Percentiles rank a stretch among this genome's conserved stretches.
Evolutionary conservation across 202 grass and related monocot species (phyloP).

Genomic region (Zoysia matrella): DNA sequence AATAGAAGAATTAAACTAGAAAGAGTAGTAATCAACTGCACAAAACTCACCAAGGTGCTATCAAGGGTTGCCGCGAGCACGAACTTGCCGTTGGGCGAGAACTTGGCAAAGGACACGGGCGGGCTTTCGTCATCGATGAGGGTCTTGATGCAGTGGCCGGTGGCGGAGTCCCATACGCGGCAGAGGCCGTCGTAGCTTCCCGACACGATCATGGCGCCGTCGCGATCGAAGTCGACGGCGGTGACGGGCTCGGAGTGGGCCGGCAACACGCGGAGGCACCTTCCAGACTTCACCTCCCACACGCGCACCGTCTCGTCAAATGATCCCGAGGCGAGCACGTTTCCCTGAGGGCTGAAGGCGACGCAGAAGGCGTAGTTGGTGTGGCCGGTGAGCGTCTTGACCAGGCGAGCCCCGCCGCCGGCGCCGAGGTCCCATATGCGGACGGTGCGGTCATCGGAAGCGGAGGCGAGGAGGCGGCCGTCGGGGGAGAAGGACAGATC

Average conservation of each 20-base stretch:
- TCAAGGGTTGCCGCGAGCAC: conserved; percentile 91
- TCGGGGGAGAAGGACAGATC: conserved; percentile 89
- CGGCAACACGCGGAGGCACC: conserved; percentile 80
- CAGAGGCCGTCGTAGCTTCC: conserved; percentile 93
- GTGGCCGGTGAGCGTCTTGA: conserved; percentile 83
- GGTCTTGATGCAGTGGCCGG: conserved; percentile 91
- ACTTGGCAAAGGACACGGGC: conserved; percentile 83
- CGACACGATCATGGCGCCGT: conserved; percentile 80
- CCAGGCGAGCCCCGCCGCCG: conserved; percentile 55
- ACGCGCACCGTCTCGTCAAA: conserved; percentile 96
- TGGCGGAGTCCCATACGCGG: conserved; percentile 83
- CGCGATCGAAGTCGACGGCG: conserved; percentile 79
- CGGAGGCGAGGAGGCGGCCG: conserved; percentile 74
- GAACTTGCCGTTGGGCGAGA: conserved; percentile 96
- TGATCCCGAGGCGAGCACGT: conserved; percentile 86
- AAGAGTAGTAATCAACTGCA: background rate
- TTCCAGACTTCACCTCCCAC: conserved; percentile 88
- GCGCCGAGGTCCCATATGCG: conserved; percentile 87
- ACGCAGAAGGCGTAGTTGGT: conserved; percentile 95
- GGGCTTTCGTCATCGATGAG: conserved; percentile 92
- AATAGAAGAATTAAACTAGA: background rate
- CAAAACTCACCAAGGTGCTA: conserved; percentile 78
- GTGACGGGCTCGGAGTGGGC: conserved; percentile 96
- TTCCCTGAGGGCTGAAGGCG: conserved; percentile 83
- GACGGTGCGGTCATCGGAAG: conserved; percentile 85